These are phyloP conservation scores for Amylocystis lapponica DNA, from an alignment of 768 basidiomycete species.

Conservation along the genomic window DNA sequence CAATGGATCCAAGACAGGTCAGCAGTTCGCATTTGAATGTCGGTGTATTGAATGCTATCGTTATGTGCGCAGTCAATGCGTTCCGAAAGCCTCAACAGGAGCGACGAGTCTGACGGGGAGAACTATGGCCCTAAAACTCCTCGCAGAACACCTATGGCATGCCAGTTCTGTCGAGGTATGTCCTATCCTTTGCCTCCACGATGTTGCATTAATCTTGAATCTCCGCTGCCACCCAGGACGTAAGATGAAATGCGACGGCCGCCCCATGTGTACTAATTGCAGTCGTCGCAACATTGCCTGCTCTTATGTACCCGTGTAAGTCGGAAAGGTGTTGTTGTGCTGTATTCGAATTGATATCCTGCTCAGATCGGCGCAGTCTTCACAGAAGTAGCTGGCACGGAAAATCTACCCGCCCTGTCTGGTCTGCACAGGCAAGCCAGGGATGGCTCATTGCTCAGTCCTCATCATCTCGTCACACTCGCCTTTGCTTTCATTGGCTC, in stretches of 20 bases:
- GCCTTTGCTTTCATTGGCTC: too few species aligned
- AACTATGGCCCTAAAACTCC: conserved; percentile 25
- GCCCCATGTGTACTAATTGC: conserved; percentile 64
- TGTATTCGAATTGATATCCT: background rate
- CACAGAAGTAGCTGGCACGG: background rate
- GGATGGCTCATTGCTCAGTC: too few species aligned
- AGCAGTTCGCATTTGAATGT: too few species aligned
- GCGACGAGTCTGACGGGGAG: conserved; percentile 22
- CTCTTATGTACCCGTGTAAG: conserved; percentile 62
- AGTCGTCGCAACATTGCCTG: conserved; percentile 54
- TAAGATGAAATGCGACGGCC: conserved; percentile 72
- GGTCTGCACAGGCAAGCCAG: background rate
- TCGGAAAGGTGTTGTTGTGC: too few species aligned
- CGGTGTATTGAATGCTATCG: too few species aligned
- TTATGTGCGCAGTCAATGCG: too few species aligned
- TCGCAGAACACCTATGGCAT: conserved; percentile 62
- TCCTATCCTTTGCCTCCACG: conserved; percentile 1
- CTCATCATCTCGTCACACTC: too few species aligned
- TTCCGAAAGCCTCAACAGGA: too few species aligned
- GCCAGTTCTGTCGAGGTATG: conserved; percentile 66
- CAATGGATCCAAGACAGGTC: too few species aligned
- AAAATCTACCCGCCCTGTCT: background rate
- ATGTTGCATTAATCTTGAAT: conserved; percentile 1
- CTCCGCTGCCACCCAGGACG: conserved; percentile 36
- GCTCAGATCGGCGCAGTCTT: background rate